phyloP scores from a whole-genome alignment of 2,329 filamentous ascomycete species.

The Rhexocercosporidium sp. region DNA sequence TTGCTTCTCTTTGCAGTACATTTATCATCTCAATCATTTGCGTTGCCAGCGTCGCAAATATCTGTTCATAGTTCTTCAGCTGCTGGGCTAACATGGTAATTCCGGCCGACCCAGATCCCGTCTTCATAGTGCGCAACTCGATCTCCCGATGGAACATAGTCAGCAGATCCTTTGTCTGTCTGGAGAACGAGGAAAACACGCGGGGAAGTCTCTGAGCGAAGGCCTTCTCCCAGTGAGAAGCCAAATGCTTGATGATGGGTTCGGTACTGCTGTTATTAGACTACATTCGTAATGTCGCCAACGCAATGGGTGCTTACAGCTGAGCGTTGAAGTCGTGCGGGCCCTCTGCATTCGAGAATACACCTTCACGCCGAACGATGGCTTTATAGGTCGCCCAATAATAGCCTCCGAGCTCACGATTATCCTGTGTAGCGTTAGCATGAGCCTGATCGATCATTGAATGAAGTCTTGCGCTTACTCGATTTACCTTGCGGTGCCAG shows the following conservation, averaged over 20 bases:
- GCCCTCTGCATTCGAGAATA: conserved; percentile 48
- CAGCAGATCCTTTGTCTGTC: conserved; percentile 42
- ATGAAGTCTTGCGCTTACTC: conserved; percentile 7
- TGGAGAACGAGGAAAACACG: conserved; percentile 46
- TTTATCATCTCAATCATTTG: conserved; percentile 47
- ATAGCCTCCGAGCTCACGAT: conserved; percentile 51
- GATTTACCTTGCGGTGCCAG: conserved; percentile 47
- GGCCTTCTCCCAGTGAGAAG: conserved; percentile 34
- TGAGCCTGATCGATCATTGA: background rate
- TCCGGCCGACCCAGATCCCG: conserved; percentile 47
- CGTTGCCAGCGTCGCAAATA: conserved; percentile 46
- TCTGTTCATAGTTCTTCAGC: conserved; percentile 47
- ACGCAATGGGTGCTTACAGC: conserved; percentile 25
- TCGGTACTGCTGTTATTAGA: conserved; percentile 16
- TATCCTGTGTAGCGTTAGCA: conserved; percentile 16
- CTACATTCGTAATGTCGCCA: background rate
- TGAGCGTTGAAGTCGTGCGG: conserved; percentile 49
- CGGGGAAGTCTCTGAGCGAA: conserved; percentile 51
- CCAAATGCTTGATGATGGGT: conserved; percentile 33
- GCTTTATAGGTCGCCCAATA: conserved; percentile 61
- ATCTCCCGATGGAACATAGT: conserved; percentile 49
- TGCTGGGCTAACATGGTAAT: conserved; percentile 40
- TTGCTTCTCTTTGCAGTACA: conserved; percentile 55
- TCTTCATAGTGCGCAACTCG: conserved; percentile 45
- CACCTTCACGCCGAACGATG: conserved; percentile 55